Percentiles rank a stretch among this genome's conserved stretches.
Evolutionary conservation across 108 stramenopile species (phyloP).

Genomic region (Pseudonitzschia multiseries): DNA sequence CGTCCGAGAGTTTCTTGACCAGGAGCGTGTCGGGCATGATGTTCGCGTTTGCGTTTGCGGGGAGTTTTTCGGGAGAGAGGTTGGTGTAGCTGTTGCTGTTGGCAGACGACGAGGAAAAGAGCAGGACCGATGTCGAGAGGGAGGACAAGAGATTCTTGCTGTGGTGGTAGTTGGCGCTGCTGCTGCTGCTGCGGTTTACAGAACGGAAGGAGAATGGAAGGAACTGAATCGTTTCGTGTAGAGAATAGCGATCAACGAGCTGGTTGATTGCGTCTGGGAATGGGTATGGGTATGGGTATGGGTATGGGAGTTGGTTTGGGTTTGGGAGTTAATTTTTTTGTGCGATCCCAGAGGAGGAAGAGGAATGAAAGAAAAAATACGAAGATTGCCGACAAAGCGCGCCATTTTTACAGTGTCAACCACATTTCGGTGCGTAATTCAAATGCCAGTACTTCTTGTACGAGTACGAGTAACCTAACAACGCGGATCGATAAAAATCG

Average conservation of each 20-base stretch:
- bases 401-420: too few relatives aligned
- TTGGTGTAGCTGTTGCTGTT: background rate
- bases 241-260: background rate
- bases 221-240: slow-evolving; percentile 5
- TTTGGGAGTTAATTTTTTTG: too few relatives aligned
- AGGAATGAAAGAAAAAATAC: too few relatives aligned
- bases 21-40: slow-evolving; percentile 34
- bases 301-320: too few relatives aligned
- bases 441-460: too few relatives aligned
- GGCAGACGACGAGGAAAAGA: slow-evolving; percentile 10
- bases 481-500: too few relatives aligned
- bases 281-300: too few relatives aligned
- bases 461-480: too few relatives aligned
- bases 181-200: background rate
- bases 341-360: too few relatives aligned
- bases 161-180: background rate
- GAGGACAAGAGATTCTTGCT: background rate
- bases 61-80: too few relatives aligned
- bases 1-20: slow-evolving; percentile 64
- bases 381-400: too few relatives aligned
- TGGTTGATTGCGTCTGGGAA: background rate
- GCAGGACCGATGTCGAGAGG: slow-evolving; percentile 10
- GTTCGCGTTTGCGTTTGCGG: background rate
- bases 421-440: too few relatives aligned
- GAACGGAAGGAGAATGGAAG: slow-evolving; percentile 7